phyloP scores from a whole-genome alignment of 2,329 filamentous ascomycete genomes.

The Verticillium nubilum region DNA sequence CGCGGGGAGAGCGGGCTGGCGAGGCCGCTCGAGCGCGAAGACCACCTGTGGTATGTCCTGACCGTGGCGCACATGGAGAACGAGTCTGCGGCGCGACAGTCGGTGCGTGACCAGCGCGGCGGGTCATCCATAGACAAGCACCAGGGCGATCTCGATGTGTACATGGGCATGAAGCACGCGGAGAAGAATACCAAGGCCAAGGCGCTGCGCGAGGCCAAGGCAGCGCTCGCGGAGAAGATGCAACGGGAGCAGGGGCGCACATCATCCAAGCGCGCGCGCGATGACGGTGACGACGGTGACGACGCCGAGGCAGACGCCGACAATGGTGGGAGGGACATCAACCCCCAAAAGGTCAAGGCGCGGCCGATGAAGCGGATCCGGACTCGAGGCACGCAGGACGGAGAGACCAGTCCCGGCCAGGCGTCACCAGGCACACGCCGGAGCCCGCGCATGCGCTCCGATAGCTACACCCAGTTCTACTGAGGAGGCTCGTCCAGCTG shows the following conservation, averaged over 20 bases:
- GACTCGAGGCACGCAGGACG: no score
- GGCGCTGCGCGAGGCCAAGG: background rate
- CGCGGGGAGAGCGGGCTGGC: background rate
- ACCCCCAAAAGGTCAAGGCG: no score
- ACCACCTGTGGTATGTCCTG: conserved; percentile 24
- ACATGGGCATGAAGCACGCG: background rate
- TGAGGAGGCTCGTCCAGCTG: no score
- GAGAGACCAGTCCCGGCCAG: no score
- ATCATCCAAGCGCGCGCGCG: background rate
- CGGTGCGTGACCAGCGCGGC: conserved; percentile 8
- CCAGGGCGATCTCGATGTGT: conserved; percentile 19
- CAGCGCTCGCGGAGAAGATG: background rate
- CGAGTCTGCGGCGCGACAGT: conserved; percentile 7
- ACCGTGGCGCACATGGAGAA: conserved; percentile 16
- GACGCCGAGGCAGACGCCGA: background rate
- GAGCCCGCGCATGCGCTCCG: no score
- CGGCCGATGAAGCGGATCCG: no score
- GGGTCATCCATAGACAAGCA: conserved; percentile 20
- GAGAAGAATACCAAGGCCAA: background rate
- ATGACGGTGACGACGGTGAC: background rate
- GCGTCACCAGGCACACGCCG: no score
- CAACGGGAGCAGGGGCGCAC: background rate
- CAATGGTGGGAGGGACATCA: background rate
- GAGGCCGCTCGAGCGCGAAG: conserved; percentile 8
- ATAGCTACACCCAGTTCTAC: no score